These are phyloP conservation scores for Synchytrium microbalum DNA, from an alignment of 371 early-diverging fungal genomes.

Conservation along the genomic window DNA sequence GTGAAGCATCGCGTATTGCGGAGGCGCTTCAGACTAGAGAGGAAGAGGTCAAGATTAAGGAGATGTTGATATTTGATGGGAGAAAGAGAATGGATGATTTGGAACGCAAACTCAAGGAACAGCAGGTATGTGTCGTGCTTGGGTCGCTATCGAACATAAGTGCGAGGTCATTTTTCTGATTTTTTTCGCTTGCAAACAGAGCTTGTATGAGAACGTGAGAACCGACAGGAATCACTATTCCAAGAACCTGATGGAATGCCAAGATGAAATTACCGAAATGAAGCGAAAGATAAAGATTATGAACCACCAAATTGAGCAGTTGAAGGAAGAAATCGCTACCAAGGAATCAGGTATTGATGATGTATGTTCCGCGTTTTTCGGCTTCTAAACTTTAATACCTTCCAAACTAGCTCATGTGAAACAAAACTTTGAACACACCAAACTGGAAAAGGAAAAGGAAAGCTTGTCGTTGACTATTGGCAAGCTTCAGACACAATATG, in stretches of 20 bases:
- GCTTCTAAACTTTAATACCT: background rate
- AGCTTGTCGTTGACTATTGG: slow-evolving; percentile 38
- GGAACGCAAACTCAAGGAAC: slow-evolving; percentile 46
- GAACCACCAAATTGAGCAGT: slow-evolving; percentile 50
- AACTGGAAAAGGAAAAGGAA: slow-evolving; percentile 40
- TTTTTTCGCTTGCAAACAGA: too few relatives aligned
- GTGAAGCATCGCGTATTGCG: slow-evolving; percentile 30
- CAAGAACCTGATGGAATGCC: slow-evolving; percentile 45
- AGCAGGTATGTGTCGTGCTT: slow-evolving; percentile 13
- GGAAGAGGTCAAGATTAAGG: slow-evolving; percentile 38
- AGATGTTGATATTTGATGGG: slow-evolving; percentile 41
- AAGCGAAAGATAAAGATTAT: slow-evolving; percentile 47
- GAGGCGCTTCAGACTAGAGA: slow-evolving; percentile 25
- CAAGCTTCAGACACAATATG: slow-evolving; percentile 41
- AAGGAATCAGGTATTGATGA: slow-evolving; percentile 21
- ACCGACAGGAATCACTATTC: slow-evolving; percentile 46
- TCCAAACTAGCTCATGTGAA: slow-evolving; percentile 28
- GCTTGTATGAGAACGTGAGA: slow-evolving; percentile 47
- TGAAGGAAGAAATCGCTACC: slow-evolving; percentile 42
- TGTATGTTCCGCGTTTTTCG: background rate
- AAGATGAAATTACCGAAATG: slow-evolving; percentile 46
- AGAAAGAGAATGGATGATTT: slow-evolving; percentile 39
- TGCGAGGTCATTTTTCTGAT: too few relatives aligned
- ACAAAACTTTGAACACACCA: slow-evolving; percentile 33
- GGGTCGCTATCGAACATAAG: too few relatives aligned